Evolutionary conservation across 441 rosid genomes (phyloP).

Genomic region (Macaranga tanarius): DNA sequence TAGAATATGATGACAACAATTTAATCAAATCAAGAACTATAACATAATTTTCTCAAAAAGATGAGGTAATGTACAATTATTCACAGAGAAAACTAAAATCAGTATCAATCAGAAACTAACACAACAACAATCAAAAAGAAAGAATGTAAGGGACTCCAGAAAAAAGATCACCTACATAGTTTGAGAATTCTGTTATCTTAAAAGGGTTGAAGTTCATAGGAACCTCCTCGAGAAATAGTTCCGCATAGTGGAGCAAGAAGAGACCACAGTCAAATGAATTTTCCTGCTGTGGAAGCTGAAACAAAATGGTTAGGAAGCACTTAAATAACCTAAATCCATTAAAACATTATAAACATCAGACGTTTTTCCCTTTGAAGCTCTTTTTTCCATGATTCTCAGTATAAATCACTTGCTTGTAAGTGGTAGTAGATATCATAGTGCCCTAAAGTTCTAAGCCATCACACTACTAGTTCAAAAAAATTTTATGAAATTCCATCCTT

Average conservation of each 20-base stretch:
- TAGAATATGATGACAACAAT: neutral
- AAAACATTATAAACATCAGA: neutral
- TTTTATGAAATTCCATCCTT: neutral
- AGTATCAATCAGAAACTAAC: neutral
- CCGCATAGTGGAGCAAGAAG: conserved; percentile 78
- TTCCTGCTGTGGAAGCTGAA: conserved; percentile 86
- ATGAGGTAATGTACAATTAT: neutral
- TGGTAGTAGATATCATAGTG: neutral
- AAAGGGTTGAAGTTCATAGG: conserved; percentile 57
- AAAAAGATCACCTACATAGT: conserved; percentile 50
- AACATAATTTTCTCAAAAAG: neutral
- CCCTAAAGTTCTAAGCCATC: neutral
- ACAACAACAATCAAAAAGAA: neutral
- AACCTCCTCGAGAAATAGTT: conserved; percentile 63
- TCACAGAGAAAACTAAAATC: neutral
- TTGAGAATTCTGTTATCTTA: conserved; percentile 36
- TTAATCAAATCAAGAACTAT: neutral
- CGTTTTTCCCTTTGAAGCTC: neutral
- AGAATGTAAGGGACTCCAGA: neutral
- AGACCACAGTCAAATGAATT: conserved; percentile 86
- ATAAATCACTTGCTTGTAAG: neutral
- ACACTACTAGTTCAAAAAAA: neutral
- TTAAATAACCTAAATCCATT: neutral
- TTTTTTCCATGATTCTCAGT: neutral
- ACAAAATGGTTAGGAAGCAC: conserved; percentile 20